These are phyloP conservation scores for Neonectria faginata DNA, from an alignment of 2,329 filamentous ascomycete genomes.

Conservation along the genomic window DNA sequence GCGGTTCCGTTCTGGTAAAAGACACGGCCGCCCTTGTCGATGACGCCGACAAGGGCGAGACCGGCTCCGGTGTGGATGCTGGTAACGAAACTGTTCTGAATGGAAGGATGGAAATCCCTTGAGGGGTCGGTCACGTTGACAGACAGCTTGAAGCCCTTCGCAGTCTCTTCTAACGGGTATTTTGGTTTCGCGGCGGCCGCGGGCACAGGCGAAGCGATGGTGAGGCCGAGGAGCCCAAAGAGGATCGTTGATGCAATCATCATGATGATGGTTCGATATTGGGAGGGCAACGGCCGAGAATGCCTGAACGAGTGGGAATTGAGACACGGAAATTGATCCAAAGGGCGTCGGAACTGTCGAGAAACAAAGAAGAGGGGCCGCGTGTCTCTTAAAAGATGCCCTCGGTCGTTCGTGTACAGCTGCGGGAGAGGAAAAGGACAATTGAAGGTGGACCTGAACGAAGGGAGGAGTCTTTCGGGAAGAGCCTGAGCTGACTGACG, in stretches of 20 bases:
- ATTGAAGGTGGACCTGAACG: constrained; percentile 9
- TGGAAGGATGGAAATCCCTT: constrained; percentile 54
- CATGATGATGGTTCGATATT: constrained; percentile 17
- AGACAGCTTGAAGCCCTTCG: constrained; percentile 56
- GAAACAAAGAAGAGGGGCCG: background rate
- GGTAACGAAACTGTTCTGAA: constrained; percentile 55
- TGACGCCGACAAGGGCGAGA: constrained; percentile 53
- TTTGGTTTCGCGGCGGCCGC: constrained; percentile 20
- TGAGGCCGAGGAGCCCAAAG: constrained; percentile 43
- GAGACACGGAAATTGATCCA: background rate
- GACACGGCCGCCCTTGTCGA: constrained; percentile 42
- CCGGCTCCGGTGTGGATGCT: constrained; percentile 59
- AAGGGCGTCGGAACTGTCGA: background rate
- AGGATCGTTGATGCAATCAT: constrained; percentile 43
- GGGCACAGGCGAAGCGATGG: constrained; percentile 39
- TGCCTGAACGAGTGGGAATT: background rate
- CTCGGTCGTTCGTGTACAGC: constrained; percentile 14
- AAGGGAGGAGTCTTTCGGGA: background rate
- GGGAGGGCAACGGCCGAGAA: background rate
- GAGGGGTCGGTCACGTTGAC: constrained; percentile 58
- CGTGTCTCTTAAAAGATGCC: constrained; percentile 12
- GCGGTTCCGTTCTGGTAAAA: constrained; percentile 65
- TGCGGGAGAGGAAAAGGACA: constrained; percentile 2
- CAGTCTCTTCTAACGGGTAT: constrained; percentile 34
- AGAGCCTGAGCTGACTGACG: background rate